Base-by-base conservation (phyloP, 73 alveolate genomes). In the Paramecium sexaurelia region DNA sequence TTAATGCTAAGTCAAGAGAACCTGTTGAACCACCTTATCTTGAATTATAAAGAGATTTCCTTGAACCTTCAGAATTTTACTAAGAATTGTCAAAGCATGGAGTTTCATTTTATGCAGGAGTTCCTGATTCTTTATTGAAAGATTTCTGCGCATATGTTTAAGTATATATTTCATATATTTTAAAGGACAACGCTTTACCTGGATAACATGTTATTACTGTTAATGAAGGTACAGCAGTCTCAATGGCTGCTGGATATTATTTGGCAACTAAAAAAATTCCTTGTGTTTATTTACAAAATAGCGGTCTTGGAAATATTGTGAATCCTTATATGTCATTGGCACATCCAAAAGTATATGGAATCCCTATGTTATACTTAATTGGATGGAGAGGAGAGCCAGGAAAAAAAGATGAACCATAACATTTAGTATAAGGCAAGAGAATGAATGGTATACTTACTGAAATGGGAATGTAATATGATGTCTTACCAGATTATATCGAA, bases 351-450 rank as follows among this genome's bases (percentile, higher is more conserved):
- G 99, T 97, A 0, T 97, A 97, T 85, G 97, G 97, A 17, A 96
- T 96, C 35, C 99, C 99, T 3, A 95, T 95, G 89, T 78, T 97
- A 75, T 95, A 87, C 37, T 85, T 97, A 32, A 95, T 97, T n/a
- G 99, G 99, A 45, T 97, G 99, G 99, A 96, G 99, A 83, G 99
- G 99, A 22, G 99, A 97, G 87, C 99, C 99, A 27, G 98, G 98
- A 40, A 95, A 94, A 55, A 96, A 97, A 75, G 99, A 97, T 71
- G 99, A 97, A 85, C 99, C 99, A 61, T 96, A 97, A 85, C 99
- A 97, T 92, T 85, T 94, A 51, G 96, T 95, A 66, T 97, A 96
- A 71, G 99, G 99, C 33, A 95, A 95, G 85, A 88, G 93, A 57
- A 95, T 94, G 91, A 68, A 88, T 29, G 95, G 95, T 84, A 86